These are phyloP conservation scores for Turritis glabra DNA, from an alignment of 345 rosid species.

Conservation along the genomic window DNA sequence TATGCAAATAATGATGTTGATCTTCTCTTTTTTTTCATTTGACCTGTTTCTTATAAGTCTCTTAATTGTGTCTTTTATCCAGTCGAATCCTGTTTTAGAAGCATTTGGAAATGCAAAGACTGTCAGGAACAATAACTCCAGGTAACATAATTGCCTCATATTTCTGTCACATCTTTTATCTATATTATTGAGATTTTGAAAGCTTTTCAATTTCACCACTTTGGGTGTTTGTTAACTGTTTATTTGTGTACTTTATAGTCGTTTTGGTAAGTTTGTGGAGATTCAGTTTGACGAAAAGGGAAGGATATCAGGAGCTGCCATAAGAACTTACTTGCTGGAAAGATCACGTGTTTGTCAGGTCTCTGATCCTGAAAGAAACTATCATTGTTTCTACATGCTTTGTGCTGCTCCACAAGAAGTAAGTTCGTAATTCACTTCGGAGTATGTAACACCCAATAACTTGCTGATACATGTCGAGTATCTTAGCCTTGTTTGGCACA, in stretches of 20 bases:
- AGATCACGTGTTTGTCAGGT: constrained; percentile 99
- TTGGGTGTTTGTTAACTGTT: constrained; percentile 1
- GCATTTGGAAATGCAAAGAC: constrained; percentile 99
- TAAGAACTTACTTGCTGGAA: constrained; percentile 94
- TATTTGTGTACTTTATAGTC: constrained; percentile 54
- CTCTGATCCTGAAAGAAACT: constrained; percentile 98
- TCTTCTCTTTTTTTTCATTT: background rate
- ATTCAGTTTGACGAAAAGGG: constrained; percentile 88
- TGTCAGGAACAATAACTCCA: constrained; percentile 95
- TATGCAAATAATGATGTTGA: constrained; percentile 15
- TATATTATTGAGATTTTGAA: background rate
- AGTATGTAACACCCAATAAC: constrained; percentile 5
- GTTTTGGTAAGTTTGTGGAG: constrained; percentile 99
- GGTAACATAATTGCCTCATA: constrained; percentile 45
- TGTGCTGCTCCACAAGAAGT: constrained; percentile 98
- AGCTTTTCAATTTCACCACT: background rate
- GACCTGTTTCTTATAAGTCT: constrained; percentile 16
- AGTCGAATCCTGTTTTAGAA: constrained; percentile 99
- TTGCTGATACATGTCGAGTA: constrained; percentile 7
- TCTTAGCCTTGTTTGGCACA: constrained; percentile 2
- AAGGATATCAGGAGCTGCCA: constrained; percentile 98
- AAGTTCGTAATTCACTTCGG: constrained; percentile 33
- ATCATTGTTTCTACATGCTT: constrained; percentile 99
- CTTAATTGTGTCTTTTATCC: constrained; percentile 38
- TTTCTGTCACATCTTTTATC: background rate